These are phyloP conservation scores for Linnemannia zychae DNA, from an alignment of 192 early-diverging fungal genomes.

Conservation along the genomic window DNA sequence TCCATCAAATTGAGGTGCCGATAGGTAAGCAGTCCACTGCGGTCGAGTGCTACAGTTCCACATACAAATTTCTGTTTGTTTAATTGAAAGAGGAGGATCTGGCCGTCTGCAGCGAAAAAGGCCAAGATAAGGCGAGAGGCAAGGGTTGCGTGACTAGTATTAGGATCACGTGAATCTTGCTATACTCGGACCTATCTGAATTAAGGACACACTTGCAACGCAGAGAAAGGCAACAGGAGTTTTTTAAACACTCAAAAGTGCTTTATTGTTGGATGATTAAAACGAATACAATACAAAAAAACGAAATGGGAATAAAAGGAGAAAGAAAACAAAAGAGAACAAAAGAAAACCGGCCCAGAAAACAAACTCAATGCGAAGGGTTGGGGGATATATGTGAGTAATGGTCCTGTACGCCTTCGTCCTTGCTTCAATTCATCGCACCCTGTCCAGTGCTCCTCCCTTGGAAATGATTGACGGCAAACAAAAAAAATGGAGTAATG, in stretches of 20 bases:
- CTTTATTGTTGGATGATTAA: constrained; percentile 9
- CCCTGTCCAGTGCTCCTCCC: neutral
- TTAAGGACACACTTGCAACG: too few species aligned
- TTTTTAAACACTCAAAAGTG: neutral
- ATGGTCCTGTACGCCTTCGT: neutral
- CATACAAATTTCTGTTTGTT: constrained; percentile 36
- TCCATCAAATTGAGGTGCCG: constrained; percentile 3
- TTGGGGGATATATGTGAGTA: neutral
- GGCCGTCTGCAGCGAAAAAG: neutral
- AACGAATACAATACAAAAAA: constrained; percentile 8
- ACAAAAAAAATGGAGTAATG: constrained; percentile 83
- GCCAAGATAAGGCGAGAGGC: neutral
- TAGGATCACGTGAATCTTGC: too few species aligned
- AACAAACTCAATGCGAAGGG: neutral
- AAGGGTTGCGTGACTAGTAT: too few species aligned
- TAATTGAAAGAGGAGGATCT: constrained; percentile 41
- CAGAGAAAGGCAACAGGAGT: neutral
- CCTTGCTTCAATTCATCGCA: neutral
- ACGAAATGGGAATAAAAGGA: constrained; percentile 1
- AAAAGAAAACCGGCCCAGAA: neutral
- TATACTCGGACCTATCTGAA: too few species aligned
- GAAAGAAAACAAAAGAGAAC: neutral
- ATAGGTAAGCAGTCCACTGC: constrained; percentile 8
- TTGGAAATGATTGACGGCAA: neutral
- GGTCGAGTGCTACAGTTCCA: constrained; percentile 5